Conservation (phyloP, 345 rosid genomes). For the Ricinus communis region DNA sequence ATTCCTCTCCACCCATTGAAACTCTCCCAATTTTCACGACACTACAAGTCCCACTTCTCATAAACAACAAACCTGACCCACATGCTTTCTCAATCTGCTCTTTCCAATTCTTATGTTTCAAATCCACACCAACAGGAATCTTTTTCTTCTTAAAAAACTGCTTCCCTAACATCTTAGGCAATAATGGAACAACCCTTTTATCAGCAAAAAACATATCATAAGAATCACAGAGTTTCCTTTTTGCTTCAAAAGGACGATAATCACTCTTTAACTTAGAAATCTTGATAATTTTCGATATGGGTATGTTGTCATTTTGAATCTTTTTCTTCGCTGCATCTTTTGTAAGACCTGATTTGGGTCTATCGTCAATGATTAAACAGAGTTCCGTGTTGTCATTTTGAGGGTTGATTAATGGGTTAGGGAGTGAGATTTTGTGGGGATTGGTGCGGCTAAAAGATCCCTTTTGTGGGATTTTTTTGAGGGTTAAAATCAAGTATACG, state of each 20-base stretch:
- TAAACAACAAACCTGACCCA: slow-evolving; percentile 57
- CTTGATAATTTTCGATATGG: slow-evolving; percentile 61
- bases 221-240: slow-evolving; percentile 51
- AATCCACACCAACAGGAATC: slow-evolving; percentile 59
- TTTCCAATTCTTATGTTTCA: slow-evolving; percentile 75
- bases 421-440: slow-evolving; percentile 51
- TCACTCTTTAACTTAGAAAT: slow-evolving; percentile 58
- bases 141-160: slow-evolving; percentile 68
- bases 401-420: slow-evolving; percentile 45
- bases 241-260: slow-evolving; percentile 50
- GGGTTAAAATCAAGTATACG: slow-evolving; percentile 52
- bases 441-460: slow-evolving; percentile 39
- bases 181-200: slow-evolving; percentile 49
- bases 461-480: slow-evolving; percentile 65
- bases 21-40: slow-evolving; percentile 65
- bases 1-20: slow-evolving; percentile 46
- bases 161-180: slow-evolving; percentile 79
- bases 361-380: slow-evolving; percentile 73
- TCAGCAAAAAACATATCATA: slow-evolving; percentile 53
- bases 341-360: slow-evolving; percentile 58
- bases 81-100: slow-evolving; percentile 66
- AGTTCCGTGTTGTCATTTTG: slow-evolving; percentile 47
- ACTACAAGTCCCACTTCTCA: slow-evolving; percentile 69
- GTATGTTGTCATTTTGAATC: slow-evolving; percentile 59
- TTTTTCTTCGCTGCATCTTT: slow-evolving; percentile 62